Base-by-base conservation (phyloP, 2,329 filamentous ascomycete species). In the Myriangium duriaei region DNA sequence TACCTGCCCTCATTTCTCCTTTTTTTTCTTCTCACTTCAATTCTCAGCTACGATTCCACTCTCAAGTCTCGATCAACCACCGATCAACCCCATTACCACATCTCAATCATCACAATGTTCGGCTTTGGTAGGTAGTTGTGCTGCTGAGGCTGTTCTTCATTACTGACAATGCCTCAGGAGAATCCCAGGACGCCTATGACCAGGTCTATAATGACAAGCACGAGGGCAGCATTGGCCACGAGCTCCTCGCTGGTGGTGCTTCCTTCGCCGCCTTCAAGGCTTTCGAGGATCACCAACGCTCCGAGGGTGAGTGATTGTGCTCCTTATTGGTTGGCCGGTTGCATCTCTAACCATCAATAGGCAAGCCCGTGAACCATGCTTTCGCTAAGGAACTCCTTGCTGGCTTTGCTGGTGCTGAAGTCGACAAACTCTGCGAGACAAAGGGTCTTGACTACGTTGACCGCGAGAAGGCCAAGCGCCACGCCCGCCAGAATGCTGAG, bases 231-330 rank as follows among this genome's bases (percentile, higher is more conserved):
- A 63, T 82, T 53, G 71, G 72, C 49, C 82, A 88, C 62, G 81
- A 91, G 64, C 54, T 83, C 33, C 56, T 87, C 40, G 81, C 77
- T 47, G 81, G 81, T 45, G 83, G 76, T 41, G 82, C 81, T 41
- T 75, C 79, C 45, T 88, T 88, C 55, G 78, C 74, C 46, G 83
- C 76, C 51, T 81, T 88, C 72, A 85, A 85, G 68, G 65, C 77
- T 18, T 87, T 77, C 51, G 81, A 87, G 62, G 77, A 85, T 58
- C 67, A 73, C 51, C 79, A 85, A 64, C 76, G 79, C 51, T 65
- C 61, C 40, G 66, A 81, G 56, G 81, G 77, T 76, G 64, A 16
- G 64, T 51, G n/a, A n/a, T n/a, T n/a, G n/a, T n/a, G n/a, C n/a
- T n/a, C n/a, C n/a, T n/a, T n/a, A n/a, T n/a, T n/a, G n/a, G n/a